Conservation (phyloP, 805 yeast species). For the Kockiozyma suomiensis region DNA sequence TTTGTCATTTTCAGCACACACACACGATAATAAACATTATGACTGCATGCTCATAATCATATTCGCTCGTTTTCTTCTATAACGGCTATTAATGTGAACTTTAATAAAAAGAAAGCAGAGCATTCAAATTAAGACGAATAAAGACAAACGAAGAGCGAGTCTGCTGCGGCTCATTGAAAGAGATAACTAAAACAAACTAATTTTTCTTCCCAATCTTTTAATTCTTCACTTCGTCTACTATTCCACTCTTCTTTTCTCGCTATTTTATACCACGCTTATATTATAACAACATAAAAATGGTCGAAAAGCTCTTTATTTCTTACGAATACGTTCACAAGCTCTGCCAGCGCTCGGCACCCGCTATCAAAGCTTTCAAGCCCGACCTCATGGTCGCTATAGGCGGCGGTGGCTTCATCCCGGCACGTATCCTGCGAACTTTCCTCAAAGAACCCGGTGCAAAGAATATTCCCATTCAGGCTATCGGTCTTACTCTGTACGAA, state of each 20-base stretch:
- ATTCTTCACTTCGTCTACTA: background rate
- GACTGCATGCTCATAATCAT: no score
- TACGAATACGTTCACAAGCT: constrained; percentile 82
- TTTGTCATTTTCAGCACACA: no score
- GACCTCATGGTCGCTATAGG: constrained; percentile 92
- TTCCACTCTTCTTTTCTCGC: background rate
- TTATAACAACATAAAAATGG: constrained; percentile 9
- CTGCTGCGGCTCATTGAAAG: background rate
- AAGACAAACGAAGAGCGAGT: background rate
- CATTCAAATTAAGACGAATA: background rate
- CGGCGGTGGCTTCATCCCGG: constrained; percentile 98
- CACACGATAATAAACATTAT: no score
- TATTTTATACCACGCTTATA: background rate
- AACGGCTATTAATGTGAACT: no score
- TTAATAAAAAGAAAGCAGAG: background rate
- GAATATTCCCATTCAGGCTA: constrained; percentile 91
- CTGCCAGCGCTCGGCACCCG: constrained; percentile 67
- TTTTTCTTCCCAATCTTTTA: background rate
- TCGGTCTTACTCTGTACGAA: constrained; percentile 89
- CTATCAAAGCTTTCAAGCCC: constrained; percentile 66
- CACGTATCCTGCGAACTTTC: constrained; percentile 92
- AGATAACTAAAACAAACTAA: background rate
- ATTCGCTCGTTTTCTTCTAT: no score
- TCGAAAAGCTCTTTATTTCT: constrained; percentile 56
- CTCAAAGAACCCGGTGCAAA: constrained; percentile 84